These are phyloP conservation scores for Yamadazyma epiphylla DNA, from an alignment of 1,139 yeast genomes.

Conservation along the genomic window DNA sequence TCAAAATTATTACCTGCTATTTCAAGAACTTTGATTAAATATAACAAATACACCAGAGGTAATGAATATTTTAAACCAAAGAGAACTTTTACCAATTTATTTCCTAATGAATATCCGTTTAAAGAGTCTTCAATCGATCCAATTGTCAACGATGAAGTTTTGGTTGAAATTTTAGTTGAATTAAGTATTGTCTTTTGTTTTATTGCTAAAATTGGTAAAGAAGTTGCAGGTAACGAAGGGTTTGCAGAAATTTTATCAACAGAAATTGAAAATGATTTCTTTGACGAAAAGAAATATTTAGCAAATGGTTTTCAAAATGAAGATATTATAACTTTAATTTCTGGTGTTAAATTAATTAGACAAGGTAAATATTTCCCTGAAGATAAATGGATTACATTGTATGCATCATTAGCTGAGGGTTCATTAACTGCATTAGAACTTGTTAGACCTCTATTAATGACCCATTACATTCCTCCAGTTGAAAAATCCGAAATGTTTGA, in stretches of 20 bases:
- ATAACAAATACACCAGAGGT: constrained; percentile 51
- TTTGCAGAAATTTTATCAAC: constrained; percentile 24
- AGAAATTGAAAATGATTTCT: constrained; percentile 28
- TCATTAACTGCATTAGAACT: constrained; percentile 56
- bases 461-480: constrained; percentile 53
- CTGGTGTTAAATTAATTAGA: constrained; percentile 56
- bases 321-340: constrained; percentile 44
- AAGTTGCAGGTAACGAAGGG: constrained; percentile 46
- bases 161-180: constrained; percentile 74
- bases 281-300: constrained; percentile 28
- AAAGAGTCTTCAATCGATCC: constrained; percentile 68
- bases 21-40: constrained; percentile 48
- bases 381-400: constrained; percentile 66
- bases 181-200: constrained; percentile 57
- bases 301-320: constrained; percentile 34
- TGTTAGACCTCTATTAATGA: constrained; percentile 51
- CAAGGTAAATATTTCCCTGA: constrained; percentile 63
- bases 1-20: constrained; percentile 51
- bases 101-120: constrained; percentile 69
- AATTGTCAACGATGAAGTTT: constrained; percentile 62
- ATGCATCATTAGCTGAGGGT: constrained; percentile 60
- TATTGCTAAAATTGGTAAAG: constrained; percentile 50
- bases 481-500: constrained; percentile 47
- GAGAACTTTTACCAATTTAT: constrained; percentile 61
- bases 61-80: constrained; percentile 53